These are phyloP conservation scores for Clathrospora elynae DNA, from an alignment of 2,329 filamentous ascomycete genomes.

Conservation along the genomic window DNA sequence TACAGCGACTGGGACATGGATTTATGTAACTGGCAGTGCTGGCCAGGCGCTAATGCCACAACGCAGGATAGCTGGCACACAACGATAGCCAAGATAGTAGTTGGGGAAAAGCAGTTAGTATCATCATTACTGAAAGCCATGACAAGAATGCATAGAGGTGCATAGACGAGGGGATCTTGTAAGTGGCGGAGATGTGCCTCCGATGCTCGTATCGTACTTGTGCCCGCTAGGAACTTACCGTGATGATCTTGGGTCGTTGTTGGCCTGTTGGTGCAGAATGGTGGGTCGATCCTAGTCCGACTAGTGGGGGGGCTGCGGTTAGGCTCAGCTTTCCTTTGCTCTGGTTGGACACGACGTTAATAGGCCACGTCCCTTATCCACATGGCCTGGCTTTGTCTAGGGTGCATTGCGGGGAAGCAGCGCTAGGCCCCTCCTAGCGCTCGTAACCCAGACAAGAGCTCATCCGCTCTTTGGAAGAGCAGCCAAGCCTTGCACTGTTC, in stretches of 20 bases:
- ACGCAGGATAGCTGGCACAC: slow-evolving; percentile 2
- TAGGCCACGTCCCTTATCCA: slow-evolving; percentile 22
- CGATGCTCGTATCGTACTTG: slow-evolving; percentile 25
- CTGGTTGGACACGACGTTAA: slow-evolving; percentile 19
- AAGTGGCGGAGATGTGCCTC: slow-evolving; percentile 20
- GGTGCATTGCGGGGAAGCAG: slow-evolving; percentile 45
- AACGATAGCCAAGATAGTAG: neutral
- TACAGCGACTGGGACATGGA: slow-evolving; percentile 21
- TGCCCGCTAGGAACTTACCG: slow-evolving; percentile 20
- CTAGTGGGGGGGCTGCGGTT: slow-evolving; percentile 26
- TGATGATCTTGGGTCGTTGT: slow-evolving; percentile 28
- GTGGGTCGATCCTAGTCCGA: slow-evolving; percentile 24
- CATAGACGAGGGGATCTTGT: slow-evolving; percentile 13
- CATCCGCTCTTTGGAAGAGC: slow-evolving; percentile 18
- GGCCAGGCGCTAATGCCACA: slow-evolving; percentile 10
- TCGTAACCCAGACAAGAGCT: slow-evolving; percentile 25
- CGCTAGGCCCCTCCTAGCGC: slow-evolving; percentile 24
- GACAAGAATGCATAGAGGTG: slow-evolving; percentile 9
- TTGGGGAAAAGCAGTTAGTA: neutral
- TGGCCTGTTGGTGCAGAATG: slow-evolving; percentile 23
- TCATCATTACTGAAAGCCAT: slow-evolving; percentile 3
- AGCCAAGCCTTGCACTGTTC: slow-evolving; percentile 17
- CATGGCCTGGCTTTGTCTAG: slow-evolving; percentile 35
- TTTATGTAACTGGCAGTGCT: slow-evolving; percentile 21
- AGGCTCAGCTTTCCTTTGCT: slow-evolving; percentile 14